phyloP scores from a whole-genome alignment of 2,329 filamentous ascomycete genomes.

The Xylaria sp. region DNA sequence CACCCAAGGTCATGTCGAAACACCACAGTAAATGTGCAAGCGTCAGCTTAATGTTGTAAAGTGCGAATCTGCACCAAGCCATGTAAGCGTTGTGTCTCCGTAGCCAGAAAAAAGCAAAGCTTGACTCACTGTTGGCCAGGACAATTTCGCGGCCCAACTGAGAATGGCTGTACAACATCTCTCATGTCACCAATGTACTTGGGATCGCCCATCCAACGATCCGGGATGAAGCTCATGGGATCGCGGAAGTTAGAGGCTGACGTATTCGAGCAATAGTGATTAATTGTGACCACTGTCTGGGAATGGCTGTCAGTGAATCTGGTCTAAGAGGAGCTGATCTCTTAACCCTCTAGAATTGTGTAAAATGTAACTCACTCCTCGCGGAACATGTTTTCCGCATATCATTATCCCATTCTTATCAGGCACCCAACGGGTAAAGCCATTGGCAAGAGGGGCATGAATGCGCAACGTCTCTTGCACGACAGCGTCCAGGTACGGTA shows the following conservation, averaged over 20 bases:
- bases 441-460: not conserved
- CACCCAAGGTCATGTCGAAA: constrained; percentile 1
- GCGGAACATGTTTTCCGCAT: constrained; percentile 3
- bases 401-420: not conserved
- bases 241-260: constrained; percentile 6
- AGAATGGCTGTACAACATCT: constrained; percentile 12
- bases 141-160: constrained; percentile 7
- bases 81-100: not conserved
- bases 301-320: not conserved
- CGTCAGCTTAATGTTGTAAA: constrained; percentile 6
- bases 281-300: not conserved
- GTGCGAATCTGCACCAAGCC: not conserved
- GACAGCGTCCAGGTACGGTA: too few species aligned
- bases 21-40: constrained; percentile 6
- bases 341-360: too few species aligned
- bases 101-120: not conserved
- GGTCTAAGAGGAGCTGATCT: too few species aligned
- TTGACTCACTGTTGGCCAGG: constrained; percentile 10
- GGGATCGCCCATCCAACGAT: constrained; percentile 12
- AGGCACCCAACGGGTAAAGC: too few species aligned
- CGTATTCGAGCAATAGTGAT: constrained; percentile 1
- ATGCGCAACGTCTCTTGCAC: too few species aligned
- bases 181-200: constrained; percentile 8
- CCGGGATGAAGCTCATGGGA: constrained; percentile 10
- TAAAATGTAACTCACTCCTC: not conserved